Base-by-base conservation (phyloP, 495 filamentous ascomycete genomes). In the Tetracladium setigerum region DNA sequence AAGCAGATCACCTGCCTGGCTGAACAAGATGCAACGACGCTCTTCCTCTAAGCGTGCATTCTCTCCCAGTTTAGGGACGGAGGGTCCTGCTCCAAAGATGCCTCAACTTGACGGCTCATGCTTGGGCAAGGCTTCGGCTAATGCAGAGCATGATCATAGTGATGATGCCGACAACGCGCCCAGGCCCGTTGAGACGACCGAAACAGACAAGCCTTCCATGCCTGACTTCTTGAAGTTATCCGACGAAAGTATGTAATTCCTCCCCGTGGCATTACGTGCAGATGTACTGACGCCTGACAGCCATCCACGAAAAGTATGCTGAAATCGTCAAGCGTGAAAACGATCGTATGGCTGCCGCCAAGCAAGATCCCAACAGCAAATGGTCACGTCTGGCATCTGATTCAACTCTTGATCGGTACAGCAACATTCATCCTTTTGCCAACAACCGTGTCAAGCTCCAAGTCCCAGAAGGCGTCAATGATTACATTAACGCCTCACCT, bases 401-500 rank as follows among this genome's bases (percentile, higher is more conserved):
- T 38, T 49, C 49, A 41, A 62, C 54, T 53, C 74, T 86, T 41
- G 89, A 27, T 7, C 22, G 22, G 7, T 27, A 27, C 22, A 58
- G 73, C 41, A 94, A 96, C 59, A 83, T 96, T 36, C 82, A 88
- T 48, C 86, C 89, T 0, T 96, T 81, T 81, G 78, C 79, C 45
- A 81, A 86, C 60, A 89, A 90, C 54, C 87, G 92, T 1, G 71
- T 99, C 43, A 83, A 82, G 58, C 78, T 99, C 17, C 76, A 76
- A 30, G 92, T 97, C 2, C 84, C 87, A 10, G 77, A 83, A 24
- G 87, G 83, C 12, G 67, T 82, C 46, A 80, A 81, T 54, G 87
- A 96, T 63, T 99, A 97, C 65, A 94, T 97, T 70, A 99, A 99
- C 62, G 92, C 92, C 15, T 95, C 88, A 7, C 88, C 89, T 15